phyloP scores from a whole-genome alignment of 108 stramenopile genomes.

The Phaeodactylum tricornutum region DNA sequence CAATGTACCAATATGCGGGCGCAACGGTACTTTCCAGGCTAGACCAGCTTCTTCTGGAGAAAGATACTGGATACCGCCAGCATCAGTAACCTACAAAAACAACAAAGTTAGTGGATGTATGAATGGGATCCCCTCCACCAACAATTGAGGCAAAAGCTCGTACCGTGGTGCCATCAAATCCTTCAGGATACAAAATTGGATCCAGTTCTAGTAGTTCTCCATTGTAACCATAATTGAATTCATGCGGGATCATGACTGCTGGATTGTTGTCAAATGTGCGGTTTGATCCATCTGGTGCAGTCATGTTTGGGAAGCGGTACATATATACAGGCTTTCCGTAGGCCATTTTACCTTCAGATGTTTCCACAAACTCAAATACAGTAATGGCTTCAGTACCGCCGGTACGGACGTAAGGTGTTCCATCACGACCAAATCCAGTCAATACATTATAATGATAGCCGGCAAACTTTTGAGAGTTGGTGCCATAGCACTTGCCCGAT shows the following conservation, averaged over 20 bases:
- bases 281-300: slow-evolving; percentile 12
- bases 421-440: slow-evolving; percentile 12
- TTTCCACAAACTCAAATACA: slow-evolving; percentile 19
- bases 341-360: slow-evolving; percentile 12
- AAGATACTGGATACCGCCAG: slow-evolving; percentile 18
- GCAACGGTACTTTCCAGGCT: slow-evolving; percentile 16
- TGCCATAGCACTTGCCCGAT: slow-evolving; percentile 13
- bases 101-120: too few relatives aligned
- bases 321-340: slow-evolving; percentile 22
- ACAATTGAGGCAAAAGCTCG: too few relatives aligned
- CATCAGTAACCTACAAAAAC: slow-evolving; percentile 13
- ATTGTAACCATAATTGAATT: slow-evolving; percentile 16
- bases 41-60: slow-evolving; percentile 11
- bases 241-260: slow-evolving; percentile 13
- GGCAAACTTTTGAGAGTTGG: slow-evolving; percentile 27
- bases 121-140: too few relatives aligned
- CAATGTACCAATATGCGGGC: slow-evolving; percentile 17
- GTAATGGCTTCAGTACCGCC: slow-evolving; percentile 23
- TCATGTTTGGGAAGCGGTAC: slow-evolving; percentile 17
- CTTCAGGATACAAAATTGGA: slow-evolving; percentile 14
- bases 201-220: slow-evolving; percentile 6
- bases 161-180: slow-evolving; percentile 14
- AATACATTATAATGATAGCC: slow-evolving; percentile 19
- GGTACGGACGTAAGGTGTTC: slow-evolving; percentile 15
- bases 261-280: slow-evolving; percentile 18